Base-by-base conservation (phyloP, 305 asterid species). In the Solanum hybrid region DNA sequence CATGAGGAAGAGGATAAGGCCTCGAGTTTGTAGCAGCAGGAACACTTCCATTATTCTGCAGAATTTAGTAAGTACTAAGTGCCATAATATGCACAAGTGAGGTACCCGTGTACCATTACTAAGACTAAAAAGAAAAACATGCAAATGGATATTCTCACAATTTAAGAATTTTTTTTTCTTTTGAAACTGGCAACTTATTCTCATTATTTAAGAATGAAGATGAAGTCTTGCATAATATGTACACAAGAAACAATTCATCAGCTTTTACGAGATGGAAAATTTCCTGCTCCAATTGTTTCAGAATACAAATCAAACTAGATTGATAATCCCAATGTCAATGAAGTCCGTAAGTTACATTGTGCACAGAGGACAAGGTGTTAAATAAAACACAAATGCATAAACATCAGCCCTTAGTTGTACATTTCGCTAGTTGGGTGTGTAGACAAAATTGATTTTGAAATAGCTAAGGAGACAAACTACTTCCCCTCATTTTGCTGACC, bases 1-100 rank as follows among this genome's bases (percentile, higher is more conserved):
- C 95, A 88, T 89, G 93, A 86, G 93, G 91, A 90, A 92, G 95
- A 24, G 95, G 95, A 26, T 93, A 90, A 38, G 92, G 92, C 87
- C 90, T 90, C 7, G 88, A 57, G 77, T 89, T 93, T 84, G 89
- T 17, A 39, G 88, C 92, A 65, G 90, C 34, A 34, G 93, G 79
- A 79, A 87, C 91, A 38, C 90, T 90, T 78, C 91, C 91, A 81
- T 92, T 87, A 89, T 89, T 90, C 94, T 93, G 92, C 76, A 87
- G 87, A 90, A 45, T 39, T 87, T 86, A 80, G 45, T 27, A 57
- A 72, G 82, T 45, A 32, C 10, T 61, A 83, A 61, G 88, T 22
- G 13, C n/a, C 51, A 70, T 36, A 89, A 89, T 65, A 65, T 27
- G 79, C 31, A 1, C 6, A 90, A 79, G 45, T 73, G 1, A 29